A percentile compares a stretch with the other conserved stretches of the same genome.
Conservation (phyloP, 225 moss, liverwort and hornwort genomes). For the Climacium dendroides region DNA sequence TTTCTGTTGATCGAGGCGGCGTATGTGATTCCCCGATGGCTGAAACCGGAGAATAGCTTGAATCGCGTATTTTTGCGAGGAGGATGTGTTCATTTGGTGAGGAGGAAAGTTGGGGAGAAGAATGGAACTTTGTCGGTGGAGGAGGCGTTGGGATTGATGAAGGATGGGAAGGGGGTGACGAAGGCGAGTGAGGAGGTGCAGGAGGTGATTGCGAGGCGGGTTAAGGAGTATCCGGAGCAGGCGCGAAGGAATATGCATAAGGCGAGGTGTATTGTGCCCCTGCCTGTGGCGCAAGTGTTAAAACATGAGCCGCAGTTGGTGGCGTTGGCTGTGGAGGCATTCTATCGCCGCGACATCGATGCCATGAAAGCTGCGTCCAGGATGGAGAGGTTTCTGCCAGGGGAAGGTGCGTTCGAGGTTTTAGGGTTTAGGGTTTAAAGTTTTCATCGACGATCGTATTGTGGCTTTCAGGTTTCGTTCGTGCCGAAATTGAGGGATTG, state of each 20-base stretch:
- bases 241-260: conserved; percentile 55
- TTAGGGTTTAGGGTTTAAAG: not conserved
- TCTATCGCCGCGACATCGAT: conserved; percentile 75
- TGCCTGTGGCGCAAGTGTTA: conserved; percentile 65
- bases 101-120: conserved; percentile 12
- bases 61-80: conserved; percentile 64
- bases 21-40: conserved; percentile 69
- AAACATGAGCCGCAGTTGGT: conserved; percentile 82
- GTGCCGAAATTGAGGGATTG: not conserved
- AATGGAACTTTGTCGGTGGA: conserved; percentile 1
- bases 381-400: conserved; percentile 54
- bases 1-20: conserved; percentile 86
- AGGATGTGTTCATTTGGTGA: conserved; percentile 52
- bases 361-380: conserved; percentile 61
- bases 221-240: conserved; percentile 46
- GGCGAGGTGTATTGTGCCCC: conserved; percentile 65
- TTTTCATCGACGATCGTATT: not conserved
- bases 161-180: not conserved
- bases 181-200: conserved; percentile 50
- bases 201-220: conserved; percentile 39
- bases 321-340: conserved; percentile 70
- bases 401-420: conserved; percentile 6
- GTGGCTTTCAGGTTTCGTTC: not conserved
- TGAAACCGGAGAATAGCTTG: conserved; percentile 70
- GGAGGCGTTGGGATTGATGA: conserved; percentile 31